Conservation (phyloP, 2,329 filamentous ascomycete genomes). For the Botryotinia globosa region DNA sequence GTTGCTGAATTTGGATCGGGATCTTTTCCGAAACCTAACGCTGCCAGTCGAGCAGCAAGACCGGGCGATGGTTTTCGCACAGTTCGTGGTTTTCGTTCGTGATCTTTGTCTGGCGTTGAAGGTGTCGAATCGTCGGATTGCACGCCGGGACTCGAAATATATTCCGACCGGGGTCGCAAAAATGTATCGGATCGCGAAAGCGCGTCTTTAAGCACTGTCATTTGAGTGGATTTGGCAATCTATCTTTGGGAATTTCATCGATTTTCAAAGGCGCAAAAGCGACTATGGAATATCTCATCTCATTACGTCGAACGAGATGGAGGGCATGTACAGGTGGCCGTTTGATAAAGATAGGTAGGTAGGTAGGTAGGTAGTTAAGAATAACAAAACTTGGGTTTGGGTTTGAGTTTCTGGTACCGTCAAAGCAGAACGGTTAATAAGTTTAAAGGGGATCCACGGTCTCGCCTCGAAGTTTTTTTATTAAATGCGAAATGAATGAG, state of each 20-base stretch:
- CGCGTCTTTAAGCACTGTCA: constrained; percentile 28
- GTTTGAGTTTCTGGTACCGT: not conserved
- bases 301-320: constrained; percentile 15
- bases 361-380: not conserved
- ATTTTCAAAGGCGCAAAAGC: constrained; percentile 18
- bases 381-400: not conserved
- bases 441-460: constrained; percentile 12
- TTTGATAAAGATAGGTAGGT: not conserved
- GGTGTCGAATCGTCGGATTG: constrained; percentile 22
- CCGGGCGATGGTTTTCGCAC: constrained; percentile 61
- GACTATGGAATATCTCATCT: constrained; percentile 3
- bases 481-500: constrained; percentile 13
- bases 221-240: constrained; percentile 22
- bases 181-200: constrained; percentile 27
- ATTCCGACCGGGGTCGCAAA: constrained; percentile 26
- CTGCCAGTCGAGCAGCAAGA: constrained; percentile 62
- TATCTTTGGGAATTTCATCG: constrained; percentile 16
- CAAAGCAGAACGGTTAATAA: constrained; percentile 9
- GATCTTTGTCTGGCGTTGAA: constrained; percentile 26
- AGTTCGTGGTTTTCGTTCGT: constrained; percentile 30
- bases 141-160: constrained; percentile 14
- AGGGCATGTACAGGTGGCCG: not conserved
- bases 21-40: constrained; percentile 55
- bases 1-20: constrained; percentile 25
- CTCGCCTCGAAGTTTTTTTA: constrained; percentile 6